Percentiles rank a stretch among this genome's conserved stretches.
These are phyloP conservation scores for Xylaria telfairii DNA, from an alignment of 495 filamentous ascomycete species.

Conservation along the genomic window DNA sequence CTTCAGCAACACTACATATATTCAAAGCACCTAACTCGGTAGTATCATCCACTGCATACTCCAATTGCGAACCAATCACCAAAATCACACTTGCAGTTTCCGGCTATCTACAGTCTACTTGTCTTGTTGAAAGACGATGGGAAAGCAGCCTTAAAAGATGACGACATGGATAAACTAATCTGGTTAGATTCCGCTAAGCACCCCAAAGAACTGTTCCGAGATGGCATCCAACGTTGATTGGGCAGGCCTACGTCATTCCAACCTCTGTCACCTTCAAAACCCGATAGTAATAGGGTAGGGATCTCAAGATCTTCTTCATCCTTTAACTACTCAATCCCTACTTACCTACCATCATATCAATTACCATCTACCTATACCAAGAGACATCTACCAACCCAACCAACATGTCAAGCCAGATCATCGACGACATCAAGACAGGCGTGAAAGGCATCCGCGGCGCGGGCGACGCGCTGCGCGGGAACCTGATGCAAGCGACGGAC, in stretches of 20 bases:
- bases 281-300: background rate
- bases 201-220: slow-evolving; percentile 5
- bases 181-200: background rate
- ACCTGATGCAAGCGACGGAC: slow-evolving; percentile 29
- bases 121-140: background rate
- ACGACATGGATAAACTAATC: background rate
- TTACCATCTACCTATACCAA: background rate
- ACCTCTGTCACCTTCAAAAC: background rate
- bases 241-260: slow-evolving; percentile 20
- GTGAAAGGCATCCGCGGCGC: slow-evolving; percentile 37
- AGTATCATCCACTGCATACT: no score
- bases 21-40: no score
- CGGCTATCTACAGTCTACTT: background rate
- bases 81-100: no score
- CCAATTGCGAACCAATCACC: no score
- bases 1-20: no score
- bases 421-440: slow-evolving; percentile 38
- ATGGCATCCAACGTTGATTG: slow-evolving; percentile 9
- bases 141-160: background rate
- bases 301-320: background rate
- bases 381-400: no score
- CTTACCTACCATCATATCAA: background rate
- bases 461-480: slow-evolving; percentile 35
- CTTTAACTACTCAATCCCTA: background rate
- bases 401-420: slow-evolving; percentile 33